Evolutionary conservation across 192 early-diverging fungal species (phyloP).

Genomic region (Backusella parvicylindrica): DNA sequence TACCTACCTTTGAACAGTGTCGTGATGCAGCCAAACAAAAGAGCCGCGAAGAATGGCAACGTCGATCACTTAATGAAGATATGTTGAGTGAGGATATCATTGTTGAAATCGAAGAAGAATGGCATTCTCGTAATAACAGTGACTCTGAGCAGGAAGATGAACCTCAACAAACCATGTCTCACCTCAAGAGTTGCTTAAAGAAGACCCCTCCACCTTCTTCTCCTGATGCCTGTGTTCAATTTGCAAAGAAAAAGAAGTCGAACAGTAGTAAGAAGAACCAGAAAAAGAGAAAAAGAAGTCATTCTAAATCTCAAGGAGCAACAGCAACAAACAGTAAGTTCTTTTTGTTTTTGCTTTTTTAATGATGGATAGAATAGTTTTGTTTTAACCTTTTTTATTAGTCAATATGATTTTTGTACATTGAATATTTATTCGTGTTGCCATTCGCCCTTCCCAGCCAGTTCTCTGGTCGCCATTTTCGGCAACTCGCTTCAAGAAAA

Average conservation of each 20-base stretch:
- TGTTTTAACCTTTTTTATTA: background rate
- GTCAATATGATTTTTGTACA: slow-evolving; percentile 3
- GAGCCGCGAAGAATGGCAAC: slow-evolving; percentile 20
- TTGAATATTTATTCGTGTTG: background rate
- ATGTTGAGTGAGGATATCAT: slow-evolving; percentile 30
- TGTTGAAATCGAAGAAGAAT: slow-evolving; percentile 23
- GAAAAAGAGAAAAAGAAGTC: slow-evolving; percentile 14
- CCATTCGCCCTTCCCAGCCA: background rate
- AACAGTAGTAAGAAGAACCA: slow-evolving; percentile 7
- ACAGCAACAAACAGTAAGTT: background rate
- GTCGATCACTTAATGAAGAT: slow-evolving; percentile 19
- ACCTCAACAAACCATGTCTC: background rate
- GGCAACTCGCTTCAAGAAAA: slow-evolving; percentile 9
- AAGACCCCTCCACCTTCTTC: background rate
- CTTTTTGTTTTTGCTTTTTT: background rate
- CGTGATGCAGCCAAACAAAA: slow-evolving; percentile 15
- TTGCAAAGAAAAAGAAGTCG: background rate
- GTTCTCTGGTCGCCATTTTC: background rate
- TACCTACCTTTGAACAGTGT: slow-evolving; percentile 30
- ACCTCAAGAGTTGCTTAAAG: slow-evolving; percentile 29
- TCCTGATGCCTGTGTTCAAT: background rate
- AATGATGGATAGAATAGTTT: too few relatives aligned
- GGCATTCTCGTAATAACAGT: background rate
- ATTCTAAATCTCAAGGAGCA: background rate
- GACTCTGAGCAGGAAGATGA: background rate